Base-by-base conservation (phyloP, 2,329 filamentous ascomycete species). In the Xylariaceae sp. region DNA sequence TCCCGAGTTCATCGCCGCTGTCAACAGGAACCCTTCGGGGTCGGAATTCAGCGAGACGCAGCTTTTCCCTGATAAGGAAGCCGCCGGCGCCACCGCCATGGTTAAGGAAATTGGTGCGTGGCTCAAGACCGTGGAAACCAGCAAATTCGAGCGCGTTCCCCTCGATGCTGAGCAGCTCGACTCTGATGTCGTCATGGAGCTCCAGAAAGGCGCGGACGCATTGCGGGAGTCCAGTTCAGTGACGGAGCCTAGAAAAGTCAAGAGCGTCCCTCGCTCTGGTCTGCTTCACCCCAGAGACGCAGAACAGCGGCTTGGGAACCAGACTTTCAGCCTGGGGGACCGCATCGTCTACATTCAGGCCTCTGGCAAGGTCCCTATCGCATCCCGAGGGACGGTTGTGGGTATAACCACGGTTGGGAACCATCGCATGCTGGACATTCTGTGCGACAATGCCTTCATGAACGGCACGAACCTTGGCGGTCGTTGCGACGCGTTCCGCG, bases 401-500 rank as follows among this genome's bases (percentile, higher is more conserved):
- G 92, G 92, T 22, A 83, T 95, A 54, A 95, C 88, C 40, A 82
- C 86, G 36, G 95, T 89, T 19, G 73, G 88, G 14, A 83, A 85
- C 36, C 82, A 81, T 17, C 75, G 85, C 29, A 71, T 95, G 37
- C 70, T 98, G 23, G 92, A 98, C 56, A 76, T 96, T 37, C 80
- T 98, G 6, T 98, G 94, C 61, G 93, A 98, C 56, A 76, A 77
- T 10, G 83, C 87, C 0, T 98, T 98, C 60, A 96, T 98, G 89
- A 94, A 88, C 53, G 92, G 92, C 42, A 95, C 89, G 2, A 92
- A 85, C 1, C 72, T 98, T 12, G 84, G 86, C 38, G 88, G 89
- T 36, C 81, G 92, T 38, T 94, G 90, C 55, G 87, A 88, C 17
- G 80, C 86, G 23, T 98, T 98, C 77, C 79, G 90, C 22, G 92